A percentile compares a stretch with the other conserved stretches of the same genome.
These are phyloP conservation scores for Exophiala aquamarina DNA, from an alignment of 2,329 filamentous ascomycete genomes.

Conservation along the genomic window DNA sequence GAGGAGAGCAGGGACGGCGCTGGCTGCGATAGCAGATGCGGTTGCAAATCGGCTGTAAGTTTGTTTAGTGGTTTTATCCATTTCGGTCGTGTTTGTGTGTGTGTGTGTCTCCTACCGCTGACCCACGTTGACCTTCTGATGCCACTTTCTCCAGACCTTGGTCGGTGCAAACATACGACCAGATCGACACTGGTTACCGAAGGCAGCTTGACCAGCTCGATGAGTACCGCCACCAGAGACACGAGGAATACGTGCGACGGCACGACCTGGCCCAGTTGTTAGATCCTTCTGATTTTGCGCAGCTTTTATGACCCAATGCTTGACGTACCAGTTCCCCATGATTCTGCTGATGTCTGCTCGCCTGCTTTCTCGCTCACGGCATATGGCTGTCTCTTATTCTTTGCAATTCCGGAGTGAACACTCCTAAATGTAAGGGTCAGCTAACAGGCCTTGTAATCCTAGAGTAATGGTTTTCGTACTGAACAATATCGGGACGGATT, in stretches of 20 bases:
- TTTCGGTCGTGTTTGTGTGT: constrained; percentile 25
- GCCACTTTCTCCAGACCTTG: constrained; percentile 99
- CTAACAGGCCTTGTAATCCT: constrained; percentile 14
- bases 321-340: constrained; percentile 95
- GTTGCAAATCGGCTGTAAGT: constrained; percentile 83
- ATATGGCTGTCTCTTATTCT: constrained; percentile 99
- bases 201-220: constrained; percentile 99
- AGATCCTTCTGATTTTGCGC: constrained; percentile 6
- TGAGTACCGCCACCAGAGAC: constrained; percentile 99
- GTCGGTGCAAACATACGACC: constrained; percentile 99
- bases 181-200: constrained; percentile 99
- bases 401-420: constrained; percentile 98
- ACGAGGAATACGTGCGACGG: constrained; percentile 99
- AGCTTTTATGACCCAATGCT: constrained; percentile 5
- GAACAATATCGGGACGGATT: constrained; percentile 98
- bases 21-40: constrained; percentile 94
- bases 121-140: constrained; percentile 99
- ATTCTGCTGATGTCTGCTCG: constrained; percentile 99
- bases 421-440: constrained; percentile 49
- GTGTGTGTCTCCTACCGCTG: constrained; percentile 70
- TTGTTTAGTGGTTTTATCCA: constrained; percentile 14
- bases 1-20: constrained; percentile 89
- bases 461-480: constrained; percentile 59
- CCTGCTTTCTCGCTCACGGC: constrained; percentile 99
- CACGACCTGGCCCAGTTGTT: constrained; percentile 69